Base-by-base conservation (phyloP, 768 basidiomycete species). In the Rhizopogon rudus region DNA sequence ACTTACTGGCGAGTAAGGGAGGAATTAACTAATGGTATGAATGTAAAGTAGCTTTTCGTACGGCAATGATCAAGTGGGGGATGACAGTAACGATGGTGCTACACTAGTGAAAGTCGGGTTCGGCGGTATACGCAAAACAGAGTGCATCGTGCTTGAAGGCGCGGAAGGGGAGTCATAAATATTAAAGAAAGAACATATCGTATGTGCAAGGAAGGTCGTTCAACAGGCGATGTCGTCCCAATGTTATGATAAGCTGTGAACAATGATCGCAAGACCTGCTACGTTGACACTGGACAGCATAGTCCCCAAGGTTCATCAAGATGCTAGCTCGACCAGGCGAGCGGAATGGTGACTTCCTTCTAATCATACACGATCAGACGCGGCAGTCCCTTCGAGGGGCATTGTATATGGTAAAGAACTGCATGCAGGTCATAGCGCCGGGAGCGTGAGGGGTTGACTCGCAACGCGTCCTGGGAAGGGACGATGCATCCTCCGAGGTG, bases 391-490 rank as follows among this genome's bases (percentile, higher is more conserved):
- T 51, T 59, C 61, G 51, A 63, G 44, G 53, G 54, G 69, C 48
- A 55, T 72, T 75, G 57, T 74, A 78, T 40, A 79, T 60, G 40
- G 78, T 70, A 58, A 83, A 75, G 61, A 81, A 79, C 46, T 71
- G 73, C 57, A 81, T 70, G 63, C 79, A 81, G 0, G 79, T 77
- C 65, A 84, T 74, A 53, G 75, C 64, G 68, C 53, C 58, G 49
- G 58, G 63, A 44, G 61, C 20, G 44, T 56, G 63, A 46, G 62
- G 56, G 14, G 61, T 46, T 16, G 64, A 42, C 28, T 60, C 54
- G 40, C 54, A 64, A n/a, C 53, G 51, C 28, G 51, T 16, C 41
- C 52, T 37, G 17, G 54, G 44, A 12, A 54, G 29, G 20, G 51
- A 42, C 4, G 49, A 25, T 17, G 40, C 44, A 13, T 55, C 51